Percentiles rank a stretch among this genome's conserved stretches.
phyloP scores from a whole-genome alignment of 768 basidiomycete species.

The Psilocybe cubensis region DNA sequence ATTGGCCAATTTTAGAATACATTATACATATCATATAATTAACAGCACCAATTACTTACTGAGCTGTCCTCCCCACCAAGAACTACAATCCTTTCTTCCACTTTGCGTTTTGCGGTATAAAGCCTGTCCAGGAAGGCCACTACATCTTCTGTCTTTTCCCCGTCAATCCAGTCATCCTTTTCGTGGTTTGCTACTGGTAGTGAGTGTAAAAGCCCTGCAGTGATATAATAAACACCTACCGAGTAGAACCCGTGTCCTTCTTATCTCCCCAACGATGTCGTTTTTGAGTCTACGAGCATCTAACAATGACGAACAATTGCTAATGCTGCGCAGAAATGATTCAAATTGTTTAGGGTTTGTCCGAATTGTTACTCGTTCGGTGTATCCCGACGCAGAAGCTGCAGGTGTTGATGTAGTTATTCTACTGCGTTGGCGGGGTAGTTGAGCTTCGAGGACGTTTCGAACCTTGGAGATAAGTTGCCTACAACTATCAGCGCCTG shows the following conservation, averaged over 20 bases:
- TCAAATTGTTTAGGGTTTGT: conserved; percentile 88
- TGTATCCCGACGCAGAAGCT: conserved; percentile 36
- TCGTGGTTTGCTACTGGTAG: conserved; percentile 70
- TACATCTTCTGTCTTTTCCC: conserved; percentile 81
- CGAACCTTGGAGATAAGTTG: conserved; percentile 88
- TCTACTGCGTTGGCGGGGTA: conserved; percentile 53
- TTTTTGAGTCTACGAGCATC: conserved; percentile 92
- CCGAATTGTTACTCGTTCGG: conserved; percentile 79
- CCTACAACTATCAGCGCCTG: conserved; percentile 38
- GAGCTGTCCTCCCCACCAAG: conserved; percentile 77
- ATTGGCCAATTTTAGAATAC: conserved; percentile 2
- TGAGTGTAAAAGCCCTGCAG: neutral
- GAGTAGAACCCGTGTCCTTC: conserved; percentile 74
- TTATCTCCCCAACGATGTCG: conserved; percentile 90
- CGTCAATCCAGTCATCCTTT: conserved; percentile 88
- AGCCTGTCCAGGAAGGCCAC: conserved; percentile 88
- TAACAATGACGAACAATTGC: conserved; percentile 76
- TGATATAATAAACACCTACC: conserved; percentile 44
- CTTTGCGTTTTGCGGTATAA: conserved; percentile 85
- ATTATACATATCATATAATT: neutral
- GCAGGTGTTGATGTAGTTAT: conserved; percentile 41
- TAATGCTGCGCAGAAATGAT: conserved; percentile 86
- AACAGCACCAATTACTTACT: conserved; percentile 33
- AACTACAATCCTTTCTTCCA: conserved; percentile 82
- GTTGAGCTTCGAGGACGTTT: conserved; percentile 80